Base-by-base conservation (phyloP, 768 basidiomycete species). In the Tulasnella sp. region DNA sequence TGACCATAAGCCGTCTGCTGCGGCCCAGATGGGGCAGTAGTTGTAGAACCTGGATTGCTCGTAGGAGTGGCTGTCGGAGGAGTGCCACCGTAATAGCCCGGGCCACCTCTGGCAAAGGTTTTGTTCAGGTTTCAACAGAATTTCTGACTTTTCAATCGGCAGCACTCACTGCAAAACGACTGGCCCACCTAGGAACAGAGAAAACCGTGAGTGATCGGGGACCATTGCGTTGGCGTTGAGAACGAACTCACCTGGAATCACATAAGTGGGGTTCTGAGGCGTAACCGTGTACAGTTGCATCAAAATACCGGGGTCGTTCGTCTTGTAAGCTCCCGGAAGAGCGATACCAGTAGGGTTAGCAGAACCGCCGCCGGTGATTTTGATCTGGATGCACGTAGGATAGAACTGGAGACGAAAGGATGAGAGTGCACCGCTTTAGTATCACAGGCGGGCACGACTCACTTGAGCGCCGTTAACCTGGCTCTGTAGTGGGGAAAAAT, bases 271-370 rank as follows among this genome's bases (percentile, higher is more conserved):
- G 37, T 69, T 70, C n/a, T n/a, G 37, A 29, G 67, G 64, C 14
- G 67, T 29, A 36, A 67, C 14, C 34, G 25, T 37, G 9, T 31
- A 76, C 31, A 76, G 75, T 49, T 76, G 75, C 22, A 64, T 70
- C 36, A 76, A 68, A 40, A 76, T 67, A 29, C 58, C 38, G 36
- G 75, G 75, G 37, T 76, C 75, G 19, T 39, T 39, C 6, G 67
- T 22, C 25, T 76, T 25, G 75, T 76, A 76, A 11, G 75, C 75
- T 67, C 75, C 75, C 3, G 75, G 75, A 29, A 76, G 64, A 17
- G 75, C 75, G 49, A 76, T 36, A 49, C 75, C 75, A 25, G 75
- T 70, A 14, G 75, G 75, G 73, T 31, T 54, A 9, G 73, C 64
- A 45, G 22, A n/a, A 17, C 73, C 73, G 7, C 73, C 64, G 34